Conservation (phyloP, 2,329 filamentous ascomycete species). For the Penicillium expansum region DNA sequence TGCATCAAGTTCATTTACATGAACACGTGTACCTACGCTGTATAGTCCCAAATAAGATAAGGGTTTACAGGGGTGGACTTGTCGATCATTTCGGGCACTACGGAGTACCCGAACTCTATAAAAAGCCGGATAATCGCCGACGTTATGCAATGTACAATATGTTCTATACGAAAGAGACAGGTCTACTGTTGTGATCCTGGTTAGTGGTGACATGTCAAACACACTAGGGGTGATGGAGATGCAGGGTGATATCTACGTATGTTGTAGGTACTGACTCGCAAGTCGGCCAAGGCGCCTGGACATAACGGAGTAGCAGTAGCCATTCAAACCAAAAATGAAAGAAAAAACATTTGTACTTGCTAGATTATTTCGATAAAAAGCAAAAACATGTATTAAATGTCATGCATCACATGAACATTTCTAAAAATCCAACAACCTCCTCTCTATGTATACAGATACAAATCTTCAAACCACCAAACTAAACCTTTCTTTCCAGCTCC, state of each 20-base stretch:
- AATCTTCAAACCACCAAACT: constrained; percentile 11
- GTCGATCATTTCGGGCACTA: background rate
- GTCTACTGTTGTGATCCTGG: background rate
- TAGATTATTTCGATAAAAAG: background rate
- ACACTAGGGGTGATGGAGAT: no score
- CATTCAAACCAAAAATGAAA: constrained; percentile 36
- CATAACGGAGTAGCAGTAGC: background rate
- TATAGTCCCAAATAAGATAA: background rate
- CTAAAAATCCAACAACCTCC: constrained; percentile 15
- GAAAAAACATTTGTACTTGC: constrained; percentile 34
- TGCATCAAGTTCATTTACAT: background rate
- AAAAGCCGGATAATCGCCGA: background rate
- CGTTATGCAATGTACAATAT: background rate
- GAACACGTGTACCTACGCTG: background rate
- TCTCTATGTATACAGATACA: constrained; percentile 27
- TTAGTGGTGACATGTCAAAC: no score
- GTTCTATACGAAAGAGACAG: background rate
- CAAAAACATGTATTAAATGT: constrained; percentile 16
- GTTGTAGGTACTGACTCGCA: no score
- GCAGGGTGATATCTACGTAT: no score
- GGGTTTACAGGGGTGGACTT: background rate
- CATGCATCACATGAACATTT: constrained; percentile 14
- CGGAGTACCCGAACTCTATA: background rate
- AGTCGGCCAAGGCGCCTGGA: no score
- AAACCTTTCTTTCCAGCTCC: constrained; percentile 33